These are phyloP conservation scores for Microbotryum lychnidis-dioicae DNA, from an alignment of 1,284 basidiomycete genomes.

Conservation along the genomic window DNA sequence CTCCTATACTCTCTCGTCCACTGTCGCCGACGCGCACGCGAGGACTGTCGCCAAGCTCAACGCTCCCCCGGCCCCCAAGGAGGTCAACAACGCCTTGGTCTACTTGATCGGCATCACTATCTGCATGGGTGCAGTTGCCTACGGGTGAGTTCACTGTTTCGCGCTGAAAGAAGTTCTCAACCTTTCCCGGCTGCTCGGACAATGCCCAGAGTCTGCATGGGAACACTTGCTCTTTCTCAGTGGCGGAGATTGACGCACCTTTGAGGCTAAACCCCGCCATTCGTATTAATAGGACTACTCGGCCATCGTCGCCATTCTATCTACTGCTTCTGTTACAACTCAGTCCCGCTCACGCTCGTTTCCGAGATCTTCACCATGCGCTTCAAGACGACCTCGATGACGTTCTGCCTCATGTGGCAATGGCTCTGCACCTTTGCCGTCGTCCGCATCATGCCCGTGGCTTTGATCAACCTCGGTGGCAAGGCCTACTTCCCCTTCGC, in stretches of 20 bases:
- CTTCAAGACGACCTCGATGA: constrained; percentile 31
- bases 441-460: constrained; percentile 24
- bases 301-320: constrained; percentile 17
- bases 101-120: constrained; percentile 3
- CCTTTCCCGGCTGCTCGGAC: too few species aligned
- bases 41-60: not conserved
- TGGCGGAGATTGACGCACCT: too few species aligned
- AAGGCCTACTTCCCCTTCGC: constrained; percentile 27
- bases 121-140: constrained; percentile 15
- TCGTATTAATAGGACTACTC: too few species aligned
- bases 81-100: not conserved
- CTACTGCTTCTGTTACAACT: constrained; percentile 29
- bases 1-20: not conserved
- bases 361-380: constrained; percentile 34
- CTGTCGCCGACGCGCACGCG: constrained; percentile 11
- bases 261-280: too few species aligned
- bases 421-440: constrained; percentile 34
- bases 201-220: too few species aligned
- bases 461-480: constrained; percentile 25
- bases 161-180: too few species aligned
- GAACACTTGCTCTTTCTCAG: too few species aligned
- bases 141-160: not conserved
- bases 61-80: not conserved
- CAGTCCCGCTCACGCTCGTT: constrained; percentile 27
- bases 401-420: constrained; percentile 31